Evolutionary conservation across 306 rosid genomes (phyloP).

Genomic region (Medicago truncatula): DNA sequence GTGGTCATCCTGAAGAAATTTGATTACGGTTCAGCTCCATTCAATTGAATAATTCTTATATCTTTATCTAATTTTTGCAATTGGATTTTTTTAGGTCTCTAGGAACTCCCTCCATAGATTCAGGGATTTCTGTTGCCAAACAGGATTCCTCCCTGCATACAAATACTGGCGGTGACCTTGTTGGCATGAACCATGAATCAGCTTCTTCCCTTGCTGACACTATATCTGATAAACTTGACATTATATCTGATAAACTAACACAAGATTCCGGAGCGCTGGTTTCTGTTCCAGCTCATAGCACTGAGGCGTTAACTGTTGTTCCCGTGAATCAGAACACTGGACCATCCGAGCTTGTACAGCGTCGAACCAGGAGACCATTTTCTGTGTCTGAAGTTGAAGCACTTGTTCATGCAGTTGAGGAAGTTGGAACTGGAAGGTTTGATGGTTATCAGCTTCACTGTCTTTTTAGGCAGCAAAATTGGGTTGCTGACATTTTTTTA

Average conservation of each 20-base stretch:
- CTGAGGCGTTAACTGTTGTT: constrained; percentile 66
- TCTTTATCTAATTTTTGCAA: constrained; percentile 38
- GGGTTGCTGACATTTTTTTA: constrained; percentile 40
- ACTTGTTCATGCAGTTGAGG: constrained; percentile 89
- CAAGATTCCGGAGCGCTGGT: constrained; percentile 69
- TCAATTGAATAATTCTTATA: constrained; percentile 11
- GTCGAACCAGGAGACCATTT: constrained; percentile 93
- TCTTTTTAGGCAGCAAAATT: constrained; percentile 6
- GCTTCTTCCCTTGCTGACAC: constrained; percentile 59
- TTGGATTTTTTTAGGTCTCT: constrained; percentile 63
- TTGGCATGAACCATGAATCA: constrained; percentile 55
- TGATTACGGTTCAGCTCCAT: constrained; percentile 22
- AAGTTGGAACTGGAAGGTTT: constrained; percentile 97
- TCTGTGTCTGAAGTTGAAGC: constrained; percentile 95
- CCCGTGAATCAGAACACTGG: constrained; percentile 68
- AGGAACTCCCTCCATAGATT: constrained; percentile 54
- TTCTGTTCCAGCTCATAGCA: constrained; percentile 56
- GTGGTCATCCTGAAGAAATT: neutral
- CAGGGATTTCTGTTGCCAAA: constrained; percentile 50
- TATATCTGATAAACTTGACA: constrained; percentile 6
- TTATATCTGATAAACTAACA: constrained; percentile 44
- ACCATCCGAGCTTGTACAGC: constrained; percentile 82
- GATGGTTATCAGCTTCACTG: constrained; percentile 33
- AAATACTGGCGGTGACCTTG: constrained; percentile 43
- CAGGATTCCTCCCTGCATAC: constrained; percentile 54